Percentiles rank a stretch among this genome's conserved stretches.
phyloP scores from a whole-genome alignment of 306 rosid genomes.

The Mimosa bimucronata region DNA sequence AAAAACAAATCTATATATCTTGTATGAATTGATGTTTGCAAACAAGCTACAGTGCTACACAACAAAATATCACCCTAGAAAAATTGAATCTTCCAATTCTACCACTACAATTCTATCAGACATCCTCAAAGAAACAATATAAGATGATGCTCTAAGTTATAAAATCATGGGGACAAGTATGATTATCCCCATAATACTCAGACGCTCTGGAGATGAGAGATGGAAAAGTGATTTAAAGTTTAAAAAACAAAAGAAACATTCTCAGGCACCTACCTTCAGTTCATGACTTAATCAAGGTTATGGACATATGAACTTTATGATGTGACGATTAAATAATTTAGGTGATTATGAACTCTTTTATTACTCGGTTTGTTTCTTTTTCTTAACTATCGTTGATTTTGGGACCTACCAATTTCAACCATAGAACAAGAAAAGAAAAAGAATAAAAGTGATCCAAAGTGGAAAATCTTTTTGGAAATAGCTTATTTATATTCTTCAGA shows the following conservation, averaged over 20 bases:
- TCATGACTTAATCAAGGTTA: not conserved
- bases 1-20: no score
- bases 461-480: no score
- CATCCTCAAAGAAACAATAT: no score
- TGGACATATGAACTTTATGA: not conserved
- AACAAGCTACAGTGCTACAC: no score
- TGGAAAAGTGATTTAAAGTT: not conserved
- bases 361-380: not conserved
- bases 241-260: not conserved
- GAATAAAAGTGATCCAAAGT: not conserved
- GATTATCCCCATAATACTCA: no score
- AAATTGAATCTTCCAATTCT: no score
- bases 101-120: not conserved
- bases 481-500: no score
- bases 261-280: not conserved
- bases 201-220: not conserved
- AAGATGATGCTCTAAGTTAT: no score
- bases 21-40: no score
- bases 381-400: not conserved
- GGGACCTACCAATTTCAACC: constrained; percentile 21
- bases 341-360: not conserved
- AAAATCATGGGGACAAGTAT: no score
- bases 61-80: no score
- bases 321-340: not conserved
- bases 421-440: not conserved